phyloP scores from a whole-genome alignment of 805 yeast genomes.

The Monosporozyma yasuniensis region DNA sequence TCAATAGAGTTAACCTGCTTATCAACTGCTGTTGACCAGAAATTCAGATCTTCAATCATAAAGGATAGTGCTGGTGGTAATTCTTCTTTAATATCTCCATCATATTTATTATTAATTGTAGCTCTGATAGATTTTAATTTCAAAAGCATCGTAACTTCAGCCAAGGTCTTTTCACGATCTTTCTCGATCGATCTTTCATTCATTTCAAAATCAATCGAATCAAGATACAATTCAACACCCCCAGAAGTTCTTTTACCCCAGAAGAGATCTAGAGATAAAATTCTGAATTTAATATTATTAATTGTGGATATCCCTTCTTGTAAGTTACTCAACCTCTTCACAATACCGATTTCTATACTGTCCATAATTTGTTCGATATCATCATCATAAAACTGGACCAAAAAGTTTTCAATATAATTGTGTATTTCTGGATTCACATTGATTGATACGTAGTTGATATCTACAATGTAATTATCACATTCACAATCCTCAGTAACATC shows the following conservation, averaged over 20 bases:
- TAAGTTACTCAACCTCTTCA: constrained; percentile 36
- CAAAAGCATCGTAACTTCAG: constrained; percentile 12
- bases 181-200: constrained; percentile 12
- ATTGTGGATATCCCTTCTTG: constrained; percentile 10
- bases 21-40: constrained; percentile 20
- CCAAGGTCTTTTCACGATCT: constrained; percentile 9
- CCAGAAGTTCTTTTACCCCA: constrained; percentile 15
- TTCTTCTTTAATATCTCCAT: constrained; percentile 8
- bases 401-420: constrained; percentile 31
- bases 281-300: constrained; percentile 12
- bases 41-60: constrained; percentile 22
- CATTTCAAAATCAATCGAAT: constrained; percentile 18
- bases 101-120: constrained; percentile 9
- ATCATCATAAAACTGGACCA: constrained; percentile 29
- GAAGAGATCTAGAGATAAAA: constrained; percentile 14
- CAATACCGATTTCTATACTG: constrained; percentile 50
- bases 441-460: constrained; percentile 39
- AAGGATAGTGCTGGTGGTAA: constrained; percentile 23
- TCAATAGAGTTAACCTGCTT: constrained; percentile 22
- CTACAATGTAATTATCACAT: constrained; percentile 28
- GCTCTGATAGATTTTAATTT: constrained; percentile 17
- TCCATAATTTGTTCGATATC: constrained; percentile 51
- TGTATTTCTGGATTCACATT: constrained; percentile 29
- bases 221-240: constrained; percentile 17
- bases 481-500: not conserved